These are phyloP conservation scores for Eucalyptus tenuipes DNA, from an alignment of 345 rosid genomes.

Conservation along the genomic window DNA sequence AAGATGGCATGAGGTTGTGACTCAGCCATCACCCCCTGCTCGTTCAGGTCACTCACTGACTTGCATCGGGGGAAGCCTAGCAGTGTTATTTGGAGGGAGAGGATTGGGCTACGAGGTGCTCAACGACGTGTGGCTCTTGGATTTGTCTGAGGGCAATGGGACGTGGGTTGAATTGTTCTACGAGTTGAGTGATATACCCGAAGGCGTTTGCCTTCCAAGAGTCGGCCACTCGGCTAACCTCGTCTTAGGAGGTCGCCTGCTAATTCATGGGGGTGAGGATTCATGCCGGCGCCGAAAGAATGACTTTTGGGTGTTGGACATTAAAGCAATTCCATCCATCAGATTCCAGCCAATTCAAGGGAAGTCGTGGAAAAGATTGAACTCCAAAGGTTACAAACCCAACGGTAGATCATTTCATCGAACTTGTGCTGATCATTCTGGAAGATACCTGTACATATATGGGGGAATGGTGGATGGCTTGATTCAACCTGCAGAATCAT, in stretches of 20 bases:
- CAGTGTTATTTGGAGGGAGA: constrained; percentile 85
- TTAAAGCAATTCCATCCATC: constrained; percentile 26
- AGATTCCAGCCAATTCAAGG: constrained; percentile 19
- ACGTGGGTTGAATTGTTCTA: constrained; percentile 61
- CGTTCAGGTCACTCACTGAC: constrained; percentile 95
- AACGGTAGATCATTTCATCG: constrained; percentile 69
- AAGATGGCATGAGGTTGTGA: constrained; percentile 46
- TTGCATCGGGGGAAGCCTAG: constrained; percentile 31
- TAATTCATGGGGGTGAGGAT: constrained; percentile 93
- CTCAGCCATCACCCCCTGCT: constrained; percentile 63
- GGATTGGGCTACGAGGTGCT: constrained; percentile 80
- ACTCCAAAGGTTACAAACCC: constrained; percentile 39
- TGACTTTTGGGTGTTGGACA: constrained; percentile 80
- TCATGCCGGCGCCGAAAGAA: constrained; percentile 65
- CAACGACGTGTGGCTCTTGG: constrained; percentile 76
- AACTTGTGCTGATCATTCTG: constrained; percentile 61
- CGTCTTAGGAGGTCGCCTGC: constrained; percentile 57
- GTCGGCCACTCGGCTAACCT: constrained; percentile 92
- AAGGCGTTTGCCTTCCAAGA: constrained; percentile 52
- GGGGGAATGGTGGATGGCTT: constrained; percentile 92
- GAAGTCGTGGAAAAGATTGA: constrained; percentile 55
- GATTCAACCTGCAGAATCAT: constrained; percentile 34
- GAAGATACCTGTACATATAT: constrained; percentile 50
- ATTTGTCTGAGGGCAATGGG: constrained; percentile 20
- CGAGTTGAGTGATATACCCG: constrained; percentile 39